Conservation (phyloP, 352 stramenopile species). For the Pythium diclinum region DNA sequence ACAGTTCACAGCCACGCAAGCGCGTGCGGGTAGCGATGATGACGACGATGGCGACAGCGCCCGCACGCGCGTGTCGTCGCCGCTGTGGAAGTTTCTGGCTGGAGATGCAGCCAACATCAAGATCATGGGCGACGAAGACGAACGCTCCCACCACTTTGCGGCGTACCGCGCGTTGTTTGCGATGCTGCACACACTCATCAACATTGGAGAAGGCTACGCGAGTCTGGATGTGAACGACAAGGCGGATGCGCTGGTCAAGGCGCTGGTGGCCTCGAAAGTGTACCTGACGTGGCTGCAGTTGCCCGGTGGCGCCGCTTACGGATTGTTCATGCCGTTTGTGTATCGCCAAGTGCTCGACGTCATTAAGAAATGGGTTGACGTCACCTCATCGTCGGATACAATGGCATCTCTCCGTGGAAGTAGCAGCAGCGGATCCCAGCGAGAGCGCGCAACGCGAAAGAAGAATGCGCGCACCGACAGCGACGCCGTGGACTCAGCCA, state of each 20-base stretch:
- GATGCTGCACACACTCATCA: slow-evolving; percentile 56
- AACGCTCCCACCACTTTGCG: slow-evolving; percentile 29
- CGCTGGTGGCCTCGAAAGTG: slow-evolving; percentile 63
- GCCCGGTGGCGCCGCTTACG: slow-evolving; percentile 74
- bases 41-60: slow-evolving; percentile 3
- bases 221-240: slow-evolving; percentile 36
- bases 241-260: slow-evolving; percentile 45
- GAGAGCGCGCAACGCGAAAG: slow-evolving; percentile 18
- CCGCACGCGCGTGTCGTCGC: slow-evolving; percentile 7
- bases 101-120: slow-evolving; percentile 20
- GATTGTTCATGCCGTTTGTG: slow-evolving; percentile 83
- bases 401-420: slow-evolving; percentile 19
- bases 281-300: slow-evolving; percentile 83
- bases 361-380: slow-evolving; percentile 72
- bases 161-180: slow-evolving; percentile 69
- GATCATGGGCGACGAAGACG: slow-evolving; percentile 37
- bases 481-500: slow-evolving; percentile 14
- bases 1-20: slow-evolving; percentile 28
- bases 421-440: slow-evolving; percentile 7
- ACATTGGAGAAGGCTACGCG: slow-evolving; percentile 56
- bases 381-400: slow-evolving; percentile 14
- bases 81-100: slow-evolving; percentile 60
- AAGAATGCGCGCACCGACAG: slow-evolving; percentile 9
- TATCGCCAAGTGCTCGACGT: slow-evolving; percentile 79
- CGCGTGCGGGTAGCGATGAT: neutral